Base-by-base conservation (phyloP, 192 early-diverging fungal species). In the Geranomyces variabilis region DNA sequence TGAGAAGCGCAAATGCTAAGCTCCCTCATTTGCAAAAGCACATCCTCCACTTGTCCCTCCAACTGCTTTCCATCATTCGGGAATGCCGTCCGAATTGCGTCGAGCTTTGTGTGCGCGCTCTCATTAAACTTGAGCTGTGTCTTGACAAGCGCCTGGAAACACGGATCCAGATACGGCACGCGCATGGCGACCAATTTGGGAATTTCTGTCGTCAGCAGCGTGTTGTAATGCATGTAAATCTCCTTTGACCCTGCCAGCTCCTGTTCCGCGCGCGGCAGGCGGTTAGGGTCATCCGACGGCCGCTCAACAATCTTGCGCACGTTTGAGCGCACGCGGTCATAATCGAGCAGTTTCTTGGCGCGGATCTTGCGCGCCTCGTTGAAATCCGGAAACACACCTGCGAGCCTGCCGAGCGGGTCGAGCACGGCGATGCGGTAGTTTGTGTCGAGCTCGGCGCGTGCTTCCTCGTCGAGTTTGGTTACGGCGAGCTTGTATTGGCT, bases 121-220 rank as follows among this genome's bases (percentile, higher is more conserved):
- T 91, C 91, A 63, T 93, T 92, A 82, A 98, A 98, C 66, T 87
- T 84, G n/a, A 96, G 76, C 76, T 99, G 96, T 17, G 90, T 85
- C 80, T 96, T 95, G 61, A 97, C 91, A 29, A 99, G 80, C 9
- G 96, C 96, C 73, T 97, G 96, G 73, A 99, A 96, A 22, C 93
- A 93, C 1, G 97, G 97, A 30, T 98, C 94, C 53, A 97, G 78
- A 68, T 95, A 95, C 3, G 93, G 91, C 0, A 97, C 90, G 33
- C 96, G 81, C 26, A 93, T 73, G 48, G 93, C 93, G 51, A 99
- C 89, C 0, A 98, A 86, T 75, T 90, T 91, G 13, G 97, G 97
- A 45, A 98, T 87, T 69, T 98, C 95, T 14, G 83, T 79, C 24
- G 95, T 77, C 43, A 99, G 83, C 58, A 89, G 86, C 24, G 78